These are phyloP conservation scores for Buddleja alternifolia DNA, from an alignment of 257 asterid genomes.

Conservation along the genomic window DNA sequence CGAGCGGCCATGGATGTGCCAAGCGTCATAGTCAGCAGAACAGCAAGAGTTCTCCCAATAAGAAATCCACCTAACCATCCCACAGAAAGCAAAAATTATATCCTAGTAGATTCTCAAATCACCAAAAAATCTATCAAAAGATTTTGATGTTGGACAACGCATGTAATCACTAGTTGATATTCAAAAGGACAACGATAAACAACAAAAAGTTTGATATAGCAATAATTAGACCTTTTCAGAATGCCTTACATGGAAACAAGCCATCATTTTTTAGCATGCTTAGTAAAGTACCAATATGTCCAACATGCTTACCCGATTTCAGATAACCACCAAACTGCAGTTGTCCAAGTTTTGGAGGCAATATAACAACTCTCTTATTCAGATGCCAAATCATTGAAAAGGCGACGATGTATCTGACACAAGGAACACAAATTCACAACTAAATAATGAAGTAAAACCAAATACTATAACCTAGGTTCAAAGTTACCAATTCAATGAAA, in stretches of 20 bases:
- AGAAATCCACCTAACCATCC: constrained; percentile 79
- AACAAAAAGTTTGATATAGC: background rate
- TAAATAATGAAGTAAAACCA: constrained; percentile 21
- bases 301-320: constrained; percentile 71
- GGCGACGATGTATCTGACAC: constrained; percentile 69
- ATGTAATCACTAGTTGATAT: background rate
- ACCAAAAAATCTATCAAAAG: background rate
- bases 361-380: constrained; percentile 63
- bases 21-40: constrained; percentile 80
- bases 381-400: constrained; percentile 75
- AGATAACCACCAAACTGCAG: constrained; percentile 83
- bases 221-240: background rate
- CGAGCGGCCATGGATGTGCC: constrained; percentile 99
- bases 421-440: constrained; percentile 20
- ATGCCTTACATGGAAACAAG: background rate
- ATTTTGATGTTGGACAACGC: background rate
- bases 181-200: background rate
- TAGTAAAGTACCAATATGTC: background rate
- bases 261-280: background rate
- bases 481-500: constrained; percentile 28
- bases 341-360: constrained; percentile 81
- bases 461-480: constrained; percentile 10
- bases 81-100: background rate
- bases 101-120: background rate
- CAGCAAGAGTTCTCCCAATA: constrained; percentile 91